These are phyloP conservation scores for Flaveria robusta DNA, from an alignment of 129 eudicot species.

Conservation along the genomic window DNA sequence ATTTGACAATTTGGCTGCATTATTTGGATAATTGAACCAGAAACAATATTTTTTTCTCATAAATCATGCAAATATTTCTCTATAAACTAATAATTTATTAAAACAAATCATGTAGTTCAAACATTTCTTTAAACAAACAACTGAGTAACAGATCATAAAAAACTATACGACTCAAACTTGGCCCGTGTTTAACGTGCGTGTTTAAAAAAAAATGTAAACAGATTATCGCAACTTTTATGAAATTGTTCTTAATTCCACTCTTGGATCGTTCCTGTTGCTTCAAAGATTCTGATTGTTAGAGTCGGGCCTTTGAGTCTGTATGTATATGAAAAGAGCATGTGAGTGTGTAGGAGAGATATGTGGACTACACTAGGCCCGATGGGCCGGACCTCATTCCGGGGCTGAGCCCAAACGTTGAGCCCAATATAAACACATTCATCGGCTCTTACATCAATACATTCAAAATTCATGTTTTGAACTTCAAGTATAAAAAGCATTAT, in stretches of 20 bases:
- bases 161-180: background rate
- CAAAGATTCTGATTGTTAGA: too few species aligned
- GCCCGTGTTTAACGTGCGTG: background rate
- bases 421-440: too few species aligned
- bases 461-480: conserved; percentile 1
- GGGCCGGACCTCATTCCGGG: background rate
- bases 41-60: background rate
- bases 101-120: background rate
- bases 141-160: too few species aligned
- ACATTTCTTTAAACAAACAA: background rate
- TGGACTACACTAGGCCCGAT: background rate
- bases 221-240: background rate
- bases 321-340: too few species aligned
- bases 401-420: too few species aligned
- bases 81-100: background rate
- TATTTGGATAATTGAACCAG: background rate
- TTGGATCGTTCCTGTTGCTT: background rate
- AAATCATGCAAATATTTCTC: background rate
- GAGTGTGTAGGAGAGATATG: too few species aligned
- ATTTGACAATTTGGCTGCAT: too few species aligned
- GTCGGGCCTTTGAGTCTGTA: too few species aligned
- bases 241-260: background rate
- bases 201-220: background rate
- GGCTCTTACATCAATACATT: background rate
- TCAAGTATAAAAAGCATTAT: background rate